Base-by-base conservation (phyloP, 1,284 basidiomycete species). In the Pholiota adiposa region DNA sequence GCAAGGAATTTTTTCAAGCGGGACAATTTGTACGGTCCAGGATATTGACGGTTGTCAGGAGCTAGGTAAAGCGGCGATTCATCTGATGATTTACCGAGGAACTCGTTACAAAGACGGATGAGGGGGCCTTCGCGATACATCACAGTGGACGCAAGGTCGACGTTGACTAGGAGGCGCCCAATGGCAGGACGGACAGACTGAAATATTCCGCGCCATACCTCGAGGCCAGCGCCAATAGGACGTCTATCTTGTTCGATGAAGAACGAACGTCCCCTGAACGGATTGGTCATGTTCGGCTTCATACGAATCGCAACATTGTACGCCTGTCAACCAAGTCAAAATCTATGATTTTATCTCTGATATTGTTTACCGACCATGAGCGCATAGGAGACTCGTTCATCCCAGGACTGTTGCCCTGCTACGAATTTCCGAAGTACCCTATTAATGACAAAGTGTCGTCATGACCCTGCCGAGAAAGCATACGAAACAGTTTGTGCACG, bases 221-320 rank as follows among this genome's bases (percentile, higher is more conserved):
- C 79, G n/a, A 91, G 76, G 0, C 89, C 88, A 3, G 72, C 67
- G 2, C 88, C 88, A 12, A 91, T 86, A 53, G 79, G 75, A 57
- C 77, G 79, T 9, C 76, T 81, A 60, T 87, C 88, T 2, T 74
- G 69, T 43, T 82, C 72, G 0, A 86, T 90, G 71, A 88, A 92
- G 73, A 92, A 92, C 0, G 88, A 90, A 0, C 88, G 81, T 5
- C 85, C 82, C 61, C 91, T 90, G 75, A 89, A 89, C 0, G 89
- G 86, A 58, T 86, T 86, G 27, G 80, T 80, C 70, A 85, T 69
- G 6, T 82, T 85, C 0, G 89, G 89, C 58, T 86, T 83, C 86
- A 89, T 89, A 1, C 89, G 82, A 29, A 92, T 78, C 7, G 88
- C 86, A 11, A 92, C 87, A 64, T 92, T 92, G 43, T 89, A 72